Conservation (phyloP, 768 basidiomycete species). For the Naganishia vaughanmartiniae region DNA sequence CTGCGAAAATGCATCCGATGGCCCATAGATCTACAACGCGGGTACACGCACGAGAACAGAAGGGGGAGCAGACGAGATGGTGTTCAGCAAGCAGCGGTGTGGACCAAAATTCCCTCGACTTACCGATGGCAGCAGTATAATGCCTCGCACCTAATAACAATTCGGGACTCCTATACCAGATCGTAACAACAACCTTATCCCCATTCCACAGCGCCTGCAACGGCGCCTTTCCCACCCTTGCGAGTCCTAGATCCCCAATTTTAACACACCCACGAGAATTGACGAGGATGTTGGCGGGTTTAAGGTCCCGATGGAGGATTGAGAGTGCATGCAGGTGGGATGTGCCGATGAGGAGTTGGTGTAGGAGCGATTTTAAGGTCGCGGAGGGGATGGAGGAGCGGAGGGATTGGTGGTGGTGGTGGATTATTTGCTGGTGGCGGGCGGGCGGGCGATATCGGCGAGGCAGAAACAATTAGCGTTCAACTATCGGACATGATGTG, state of each 20-base stretch:
- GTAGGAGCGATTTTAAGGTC: constrained; percentile 87
- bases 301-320: constrained; percentile 94
- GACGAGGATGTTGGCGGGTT: constrained; percentile 97
- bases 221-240: constrained; percentile 84
- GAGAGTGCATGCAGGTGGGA: constrained; percentile 91
- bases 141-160: constrained; percentile 93
- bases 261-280: constrained; percentile 84
- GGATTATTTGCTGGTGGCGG: constrained; percentile 82
- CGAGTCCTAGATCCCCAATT: constrained; percentile 96
- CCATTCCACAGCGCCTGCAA: constrained; percentile 86
- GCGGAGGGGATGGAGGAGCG: constrained; percentile 70
- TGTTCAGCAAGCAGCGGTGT: neutral
- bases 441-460: neutral
- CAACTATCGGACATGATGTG: neutral
- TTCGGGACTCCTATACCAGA: constrained; percentile 98
- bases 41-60: neutral
- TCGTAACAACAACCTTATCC: constrained; percentile 98
- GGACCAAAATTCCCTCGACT: constrained; percentile 14
- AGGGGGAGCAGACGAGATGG: neutral
- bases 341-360: constrained; percentile 90
- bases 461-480: neutral
- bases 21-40: constrained; percentile 76
- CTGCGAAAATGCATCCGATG: constrained; percentile 94
- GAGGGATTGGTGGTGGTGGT: constrained; percentile 89
- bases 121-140: constrained; percentile 83